phyloP scores from a whole-genome alignment of 306 rosid genomes.

The Lotus japonicus region DNA sequence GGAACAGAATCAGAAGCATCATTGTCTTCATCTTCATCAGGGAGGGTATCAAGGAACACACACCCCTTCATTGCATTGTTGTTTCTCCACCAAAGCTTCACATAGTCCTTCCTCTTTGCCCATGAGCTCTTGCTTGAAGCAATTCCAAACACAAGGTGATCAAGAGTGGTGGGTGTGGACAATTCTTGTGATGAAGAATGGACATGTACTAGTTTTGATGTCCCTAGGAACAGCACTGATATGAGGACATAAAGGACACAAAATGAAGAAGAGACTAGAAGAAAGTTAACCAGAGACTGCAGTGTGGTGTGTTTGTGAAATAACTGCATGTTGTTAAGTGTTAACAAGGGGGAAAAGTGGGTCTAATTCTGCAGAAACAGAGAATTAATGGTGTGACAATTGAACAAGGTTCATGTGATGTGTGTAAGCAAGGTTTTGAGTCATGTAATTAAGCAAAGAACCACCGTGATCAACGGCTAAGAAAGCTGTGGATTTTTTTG shows the following conservation, averaged over 20 bases:
- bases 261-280: constrained; percentile 45
- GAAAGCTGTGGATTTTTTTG: constrained; percentile 29
- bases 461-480: constrained; percentile 33
- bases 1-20: constrained; percentile 33
- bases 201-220: constrained; percentile 10
- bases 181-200: constrained; percentile 26
- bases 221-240: constrained; percentile 31
- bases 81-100: constrained; percentile 64
- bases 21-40: constrained; percentile 24
- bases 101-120: constrained; percentile 56
- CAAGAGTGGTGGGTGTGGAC: constrained; percentile 38
- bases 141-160: constrained; percentile 79
- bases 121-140: constrained; percentile 59
- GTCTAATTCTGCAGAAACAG: not conserved
- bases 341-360: not conserved
- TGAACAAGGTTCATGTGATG: not conserved
- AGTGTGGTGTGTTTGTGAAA: constrained; percentile 37
- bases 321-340: constrained; percentile 46
- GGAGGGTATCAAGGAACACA: constrained; percentile 54
- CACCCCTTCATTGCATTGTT: constrained; percentile 56
- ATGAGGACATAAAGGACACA: constrained; percentile 45
- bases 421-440: not conserved
- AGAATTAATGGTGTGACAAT: not conserved
- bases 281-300: constrained; percentile 32
- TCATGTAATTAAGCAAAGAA: not conserved